These are phyloP conservation scores for Coix lacrymajobi DNA, from an alignment of 176 grass and related monocot species.

Conservation along the genomic window DNA sequence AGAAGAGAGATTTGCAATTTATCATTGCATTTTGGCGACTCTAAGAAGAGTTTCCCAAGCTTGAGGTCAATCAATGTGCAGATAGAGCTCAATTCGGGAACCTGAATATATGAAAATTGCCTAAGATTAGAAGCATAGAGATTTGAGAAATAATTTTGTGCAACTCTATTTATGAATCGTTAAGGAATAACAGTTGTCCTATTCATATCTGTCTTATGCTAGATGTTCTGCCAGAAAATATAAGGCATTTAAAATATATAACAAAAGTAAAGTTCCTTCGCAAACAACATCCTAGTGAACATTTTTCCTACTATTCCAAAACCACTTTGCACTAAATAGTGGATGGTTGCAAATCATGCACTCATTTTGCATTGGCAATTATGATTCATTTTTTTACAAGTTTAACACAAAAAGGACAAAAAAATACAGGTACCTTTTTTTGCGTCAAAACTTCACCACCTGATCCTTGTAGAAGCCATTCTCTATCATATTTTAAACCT, in stretches of 20 bases:
- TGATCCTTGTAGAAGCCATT: constrained; percentile 89
- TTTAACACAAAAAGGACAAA: not conserved
- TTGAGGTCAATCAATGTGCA: constrained; percentile 67
- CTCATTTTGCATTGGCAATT: not conserved
- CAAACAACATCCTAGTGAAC: not conserved
- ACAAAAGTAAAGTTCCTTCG: not conserved
- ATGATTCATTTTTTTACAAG: not conserved
- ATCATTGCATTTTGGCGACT: constrained; percentile 58
- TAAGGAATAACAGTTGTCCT: not conserved
- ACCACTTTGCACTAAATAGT: not conserved
- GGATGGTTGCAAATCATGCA: not conserved
- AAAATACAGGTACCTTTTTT: constrained; percentile 59
- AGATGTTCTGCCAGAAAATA: not conserved
- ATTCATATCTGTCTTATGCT: not conserved
- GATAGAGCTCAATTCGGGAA: constrained; percentile 77
- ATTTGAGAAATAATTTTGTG: not conserved
- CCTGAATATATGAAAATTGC: constrained; percentile 39
- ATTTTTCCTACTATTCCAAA: not conserved
- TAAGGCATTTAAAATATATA: not conserved
- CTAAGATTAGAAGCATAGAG: not conserved
- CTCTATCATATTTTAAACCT: constrained; percentile 94
- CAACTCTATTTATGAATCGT: not conserved
- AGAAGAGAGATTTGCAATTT: constrained; percentile 75
- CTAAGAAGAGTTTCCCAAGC: constrained; percentile 46
- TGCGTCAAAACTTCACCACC: constrained; percentile 85